phyloP scores from a whole-genome alignment of 257 asterid species.

The Nicotiana otophora region DNA sequence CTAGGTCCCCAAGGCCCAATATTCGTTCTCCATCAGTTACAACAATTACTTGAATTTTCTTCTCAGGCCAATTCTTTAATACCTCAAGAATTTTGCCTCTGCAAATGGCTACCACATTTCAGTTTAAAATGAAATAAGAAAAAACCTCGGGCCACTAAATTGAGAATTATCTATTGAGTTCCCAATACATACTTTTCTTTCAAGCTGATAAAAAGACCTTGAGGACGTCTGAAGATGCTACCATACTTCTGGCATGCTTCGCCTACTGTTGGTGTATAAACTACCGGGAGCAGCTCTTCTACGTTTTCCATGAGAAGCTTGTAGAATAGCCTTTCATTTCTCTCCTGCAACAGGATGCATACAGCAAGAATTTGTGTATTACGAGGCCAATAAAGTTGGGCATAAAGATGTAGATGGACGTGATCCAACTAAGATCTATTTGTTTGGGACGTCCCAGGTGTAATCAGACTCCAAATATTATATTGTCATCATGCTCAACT shows the following conservation, averaged over 20 bases:
- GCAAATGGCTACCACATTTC: constrained; percentile 21
- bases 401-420: background rate
- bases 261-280: constrained; percentile 98
- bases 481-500: background rate
- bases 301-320: constrained; percentile 91
- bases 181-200: constrained; percentile 65
- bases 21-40: constrained; percentile 98
- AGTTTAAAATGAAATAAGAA: constrained; percentile 7
- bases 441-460: background rate
- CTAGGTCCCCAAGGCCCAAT: constrained; percentile 98
- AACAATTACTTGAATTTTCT: constrained; percentile 90
- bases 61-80: constrained; percentile 93
- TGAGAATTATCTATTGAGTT: constrained; percentile 1
- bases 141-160: background rate
- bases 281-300: constrained; percentile 95
- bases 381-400: background rate
- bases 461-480: background rate
- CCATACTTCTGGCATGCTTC: constrained; percentile 99
- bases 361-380: background rate
- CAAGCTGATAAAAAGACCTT: constrained; percentile 96
- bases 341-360: constrained; percentile 46
- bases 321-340: constrained; percentile 85
- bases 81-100: constrained; percentile 97
- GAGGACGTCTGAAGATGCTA: constrained; percentile 90
- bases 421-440: constrained; percentile 4